Percentiles rank a stretch among this genome's conserved stretches.
Conservation (phyloP, 2,329 filamentous ascomycete genomes). For the Hypomyces perniciosus region DNA sequence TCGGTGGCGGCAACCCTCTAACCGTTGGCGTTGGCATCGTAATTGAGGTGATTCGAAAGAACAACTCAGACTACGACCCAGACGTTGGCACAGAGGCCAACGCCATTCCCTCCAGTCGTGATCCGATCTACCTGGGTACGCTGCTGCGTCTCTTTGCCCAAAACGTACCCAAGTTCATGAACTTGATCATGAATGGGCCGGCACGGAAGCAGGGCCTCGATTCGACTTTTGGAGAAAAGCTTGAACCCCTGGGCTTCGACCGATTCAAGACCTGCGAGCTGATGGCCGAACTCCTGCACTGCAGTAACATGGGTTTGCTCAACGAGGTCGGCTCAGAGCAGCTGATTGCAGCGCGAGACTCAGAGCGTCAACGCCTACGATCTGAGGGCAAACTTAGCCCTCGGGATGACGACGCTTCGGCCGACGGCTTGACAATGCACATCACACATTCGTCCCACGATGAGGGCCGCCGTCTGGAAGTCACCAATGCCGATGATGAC, state of each 20-base stretch:
- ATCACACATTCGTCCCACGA: slow-evolving; percentile 42
- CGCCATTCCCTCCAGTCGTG: slow-evolving; percentile 71
- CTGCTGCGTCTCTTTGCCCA: slow-evolving; percentile 83
- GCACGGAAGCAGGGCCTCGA: slow-evolving; percentile 68
- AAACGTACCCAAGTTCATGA: slow-evolving; percentile 91
- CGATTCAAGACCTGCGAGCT: slow-evolving; percentile 98
- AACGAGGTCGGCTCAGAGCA: slow-evolving; percentile 89
- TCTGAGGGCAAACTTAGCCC: slow-evolving; percentile 63
- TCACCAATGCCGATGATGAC: slow-evolving; percentile 79
- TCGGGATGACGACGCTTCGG: slow-evolving; percentile 33
- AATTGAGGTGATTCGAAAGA: slow-evolving; percentile 98
- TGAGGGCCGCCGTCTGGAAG: slow-evolving; percentile 67
- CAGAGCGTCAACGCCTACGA: slow-evolving; percentile 73
- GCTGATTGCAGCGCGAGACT: slow-evolving; percentile 72
- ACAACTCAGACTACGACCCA: slow-evolving; percentile 97
- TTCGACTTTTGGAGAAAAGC: slow-evolving; percentile 83
- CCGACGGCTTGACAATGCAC: slow-evolving; percentile 58
- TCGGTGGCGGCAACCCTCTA: slow-evolving; percentile 84
- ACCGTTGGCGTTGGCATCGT: slow-evolving; percentile 96
- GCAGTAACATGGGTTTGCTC: slow-evolving; percentile 95
- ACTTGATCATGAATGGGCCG: slow-evolving; percentile 72
- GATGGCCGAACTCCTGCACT: slow-evolving; percentile 95
- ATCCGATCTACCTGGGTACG: slow-evolving; percentile 93
- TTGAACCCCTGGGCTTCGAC: slow-evolving; percentile 94
- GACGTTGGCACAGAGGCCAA: slow-evolving; percentile 80